These are phyloP conservation scores for Cylindrotheca fusiformis DNA, from an alignment of 108 stramenopile genomes.

Conservation along the genomic window DNA sequence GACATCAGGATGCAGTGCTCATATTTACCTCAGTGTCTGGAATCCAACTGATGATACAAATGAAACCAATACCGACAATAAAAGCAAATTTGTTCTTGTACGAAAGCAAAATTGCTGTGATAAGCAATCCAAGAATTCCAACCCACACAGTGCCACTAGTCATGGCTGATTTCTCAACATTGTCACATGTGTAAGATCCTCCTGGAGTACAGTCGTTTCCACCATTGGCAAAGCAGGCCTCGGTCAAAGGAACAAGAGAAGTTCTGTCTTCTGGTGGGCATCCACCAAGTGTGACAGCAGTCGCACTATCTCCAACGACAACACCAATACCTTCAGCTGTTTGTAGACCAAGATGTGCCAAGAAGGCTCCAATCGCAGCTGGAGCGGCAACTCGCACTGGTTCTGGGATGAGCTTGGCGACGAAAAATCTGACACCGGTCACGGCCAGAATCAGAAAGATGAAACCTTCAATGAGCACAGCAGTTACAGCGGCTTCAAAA, in stretches of 20 bases:
- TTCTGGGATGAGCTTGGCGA: slow-evolving; percentile 60
- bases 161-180: slow-evolving; percentile 46
- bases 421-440: slow-evolving; percentile 46
- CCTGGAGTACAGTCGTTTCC: slow-evolving; percentile 35
- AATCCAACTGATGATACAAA: slow-evolving; percentile 63
- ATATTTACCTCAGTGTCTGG: slow-evolving; percentile 30
- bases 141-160: slow-evolving; percentile 51
- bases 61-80: slow-evolving; percentile 53
- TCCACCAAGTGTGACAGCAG: slow-evolving; percentile 68
- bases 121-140: slow-evolving; percentile 54
- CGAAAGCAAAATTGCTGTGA: slow-evolving; percentile 40
- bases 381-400: slow-evolving; percentile 62
- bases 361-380: slow-evolving; percentile 66
- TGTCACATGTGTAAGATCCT: slow-evolving; percentile 70
- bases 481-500: slow-evolving; percentile 55
- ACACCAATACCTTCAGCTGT: slow-evolving; percentile 67
- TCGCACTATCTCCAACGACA: slow-evolving; percentile 66
- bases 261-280: slow-evolving; percentile 50
- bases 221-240: slow-evolving; percentile 34
- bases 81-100: slow-evolving; percentile 40
- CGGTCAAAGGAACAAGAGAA: slow-evolving; percentile 52
- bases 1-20: too few relatives aligned
- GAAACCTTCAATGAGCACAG: slow-evolving; percentile 61
- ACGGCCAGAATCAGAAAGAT: slow-evolving; percentile 60
- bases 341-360: slow-evolving; percentile 69